A percentile compares a stretch with the other conserved stretches of the same genome.
Evolutionary conservation across 257 asterid species (phyloP).

Genomic region (Galeopsis tetrahit): DNA sequence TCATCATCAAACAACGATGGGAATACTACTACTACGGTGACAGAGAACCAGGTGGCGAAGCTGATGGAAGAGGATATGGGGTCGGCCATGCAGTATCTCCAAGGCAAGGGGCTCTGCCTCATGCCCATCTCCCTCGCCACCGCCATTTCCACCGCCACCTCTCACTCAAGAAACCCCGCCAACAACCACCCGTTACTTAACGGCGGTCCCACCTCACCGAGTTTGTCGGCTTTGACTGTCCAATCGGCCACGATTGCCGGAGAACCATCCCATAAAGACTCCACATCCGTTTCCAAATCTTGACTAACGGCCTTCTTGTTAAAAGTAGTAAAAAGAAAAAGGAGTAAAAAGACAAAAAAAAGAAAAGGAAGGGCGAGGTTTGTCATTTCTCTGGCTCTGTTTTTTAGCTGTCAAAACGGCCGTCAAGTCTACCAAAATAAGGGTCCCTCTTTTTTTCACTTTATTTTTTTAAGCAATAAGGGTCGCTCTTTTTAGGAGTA

Average conservation of each 20-base stretch:
- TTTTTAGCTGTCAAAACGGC: constrained; percentile 38
- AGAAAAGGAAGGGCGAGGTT: background rate
- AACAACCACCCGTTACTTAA: constrained; percentile 39
- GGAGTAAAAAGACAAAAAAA: constrained; percentile 5
- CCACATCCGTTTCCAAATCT: constrained; percentile 57
- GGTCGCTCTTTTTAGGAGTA: constrained; percentile 2
- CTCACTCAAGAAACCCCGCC: constrained; percentile 59
- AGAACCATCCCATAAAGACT: constrained; percentile 56
- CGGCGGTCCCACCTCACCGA: constrained; percentile 76
- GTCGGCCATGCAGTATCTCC: constrained; percentile 95
- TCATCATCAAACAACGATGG: constrained; percentile 68
- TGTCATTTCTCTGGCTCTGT: constrained; percentile 14
- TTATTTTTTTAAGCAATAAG: background rate
- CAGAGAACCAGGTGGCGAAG: constrained; percentile 94
- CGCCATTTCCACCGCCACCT: constrained; percentile 81
- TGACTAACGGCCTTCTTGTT: constrained; percentile 35
- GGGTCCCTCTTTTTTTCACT: constrained; percentile 29
- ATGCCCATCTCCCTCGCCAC: constrained; percentile 95
- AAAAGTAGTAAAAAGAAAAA: background rate
- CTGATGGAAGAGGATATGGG: constrained; percentile 98
- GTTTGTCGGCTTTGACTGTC: constrained; percentile 68
- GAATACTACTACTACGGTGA: constrained; percentile 48
- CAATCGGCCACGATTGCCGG: constrained; percentile 61
- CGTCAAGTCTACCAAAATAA: constrained; percentile 64
- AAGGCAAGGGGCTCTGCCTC: constrained; percentile 91